Conservation (phyloP, 2,329 filamentous ascomycete genomes). For the Clonostachys chloroleuca region DNA sequence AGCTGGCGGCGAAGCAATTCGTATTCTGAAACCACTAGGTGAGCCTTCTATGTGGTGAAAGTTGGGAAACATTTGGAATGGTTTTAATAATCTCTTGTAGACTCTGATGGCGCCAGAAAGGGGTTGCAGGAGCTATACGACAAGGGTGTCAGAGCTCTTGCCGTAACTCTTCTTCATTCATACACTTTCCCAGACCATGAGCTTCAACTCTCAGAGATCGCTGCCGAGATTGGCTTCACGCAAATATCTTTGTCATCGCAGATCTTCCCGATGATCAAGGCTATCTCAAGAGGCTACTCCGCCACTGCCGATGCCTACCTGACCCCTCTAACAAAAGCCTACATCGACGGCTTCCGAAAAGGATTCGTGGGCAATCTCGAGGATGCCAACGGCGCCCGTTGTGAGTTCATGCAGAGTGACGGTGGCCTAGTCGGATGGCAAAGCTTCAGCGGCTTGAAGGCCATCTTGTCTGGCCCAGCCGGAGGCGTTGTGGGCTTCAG, state of each 20-base stretch:
- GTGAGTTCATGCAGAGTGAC: slow-evolving; percentile 94
- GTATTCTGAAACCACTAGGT: slow-evolving; percentile 46
- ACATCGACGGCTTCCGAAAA: slow-evolving; percentile 68
- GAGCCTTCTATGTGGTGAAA: background rate
- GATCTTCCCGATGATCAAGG: slow-evolving; percentile 38
- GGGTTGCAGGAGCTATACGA: slow-evolving; percentile 60
- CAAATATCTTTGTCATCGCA: slow-evolving; percentile 61
- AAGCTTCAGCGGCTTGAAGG: slow-evolving; percentile 77
- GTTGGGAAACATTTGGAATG: background rate
- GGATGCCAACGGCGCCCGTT: slow-evolving; percentile 67
- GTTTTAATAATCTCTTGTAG: slow-evolving; percentile 29
- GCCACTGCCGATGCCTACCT: slow-evolving; percentile 38
- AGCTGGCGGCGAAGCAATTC: slow-evolving; percentile 63
- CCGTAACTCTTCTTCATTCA: slow-evolving; percentile 86
- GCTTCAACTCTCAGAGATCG: slow-evolving; percentile 68
- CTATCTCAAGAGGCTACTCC: slow-evolving; percentile 32
- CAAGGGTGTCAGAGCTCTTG: slow-evolving; percentile 71
- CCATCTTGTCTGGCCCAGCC: slow-evolving; percentile 83
- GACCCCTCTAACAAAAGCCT: slow-evolving; percentile 31
- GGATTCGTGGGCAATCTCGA: slow-evolving; percentile 78
- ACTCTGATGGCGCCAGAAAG: slow-evolving; percentile 44
- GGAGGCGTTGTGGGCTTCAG: slow-evolving; percentile 92
- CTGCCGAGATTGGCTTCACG: slow-evolving; percentile 66
- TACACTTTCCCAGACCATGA: slow-evolving; percentile 91
- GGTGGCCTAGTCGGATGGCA: slow-evolving; percentile 70